Evolutionary conservation across 352 stramenopile genomes (phyloP).

Genomic region (Thalassiosira pacifica): DNA sequence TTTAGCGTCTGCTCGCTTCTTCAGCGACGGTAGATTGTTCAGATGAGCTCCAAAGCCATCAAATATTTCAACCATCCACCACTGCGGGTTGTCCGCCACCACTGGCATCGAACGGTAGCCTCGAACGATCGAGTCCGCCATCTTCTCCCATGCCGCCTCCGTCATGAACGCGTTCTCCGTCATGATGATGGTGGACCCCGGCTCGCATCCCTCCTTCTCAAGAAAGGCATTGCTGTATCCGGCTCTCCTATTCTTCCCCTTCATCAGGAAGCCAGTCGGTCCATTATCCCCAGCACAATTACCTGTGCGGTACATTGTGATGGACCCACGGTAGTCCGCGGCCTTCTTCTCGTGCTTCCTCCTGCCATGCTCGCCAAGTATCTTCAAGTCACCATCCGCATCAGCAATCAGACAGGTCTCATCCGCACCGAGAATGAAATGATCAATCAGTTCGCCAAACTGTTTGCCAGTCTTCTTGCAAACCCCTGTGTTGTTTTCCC

Average conservation of each 20-base stretch:
- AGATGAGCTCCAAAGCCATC: slow-evolving; percentile 44
- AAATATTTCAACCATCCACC: slow-evolving; percentile 37
- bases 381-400: slow-evolving; percentile 5
- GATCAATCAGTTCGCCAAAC: slow-evolving; percentile 26
- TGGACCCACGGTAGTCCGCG: slow-evolving; percentile 14
- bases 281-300: slow-evolving; percentile 8
- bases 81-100: slow-evolving; percentile 35
- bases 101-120: slow-evolving; percentile 14
- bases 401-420: slow-evolving; percentile 24
- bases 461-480: slow-evolving; percentile 22
- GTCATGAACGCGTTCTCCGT: slow-evolving; percentile 57
- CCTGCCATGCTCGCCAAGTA: slow-evolving; percentile 14
- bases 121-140: neutral
- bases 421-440: slow-evolving; percentile 30
- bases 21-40: neutral
- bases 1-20: slow-evolving; percentile 2
- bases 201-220: neutral
- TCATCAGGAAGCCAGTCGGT: slow-evolving; percentile 24
- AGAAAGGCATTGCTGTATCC: slow-evolving; percentile 36
- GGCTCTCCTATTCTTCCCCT: neutral
- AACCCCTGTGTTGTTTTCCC: slow-evolving; percentile 24
- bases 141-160: slow-evolving; percentile 34
- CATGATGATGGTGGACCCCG: slow-evolving; percentile 32
- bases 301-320: slow-evolving; percentile 24
- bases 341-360: slow-evolving; percentile 45